Evolutionary conservation across 371 early-diverging fungal genomes (phyloP), one percentile per base, ranked within the genome.

Genomic region (Lichtheimia hyalospora): DNA sequence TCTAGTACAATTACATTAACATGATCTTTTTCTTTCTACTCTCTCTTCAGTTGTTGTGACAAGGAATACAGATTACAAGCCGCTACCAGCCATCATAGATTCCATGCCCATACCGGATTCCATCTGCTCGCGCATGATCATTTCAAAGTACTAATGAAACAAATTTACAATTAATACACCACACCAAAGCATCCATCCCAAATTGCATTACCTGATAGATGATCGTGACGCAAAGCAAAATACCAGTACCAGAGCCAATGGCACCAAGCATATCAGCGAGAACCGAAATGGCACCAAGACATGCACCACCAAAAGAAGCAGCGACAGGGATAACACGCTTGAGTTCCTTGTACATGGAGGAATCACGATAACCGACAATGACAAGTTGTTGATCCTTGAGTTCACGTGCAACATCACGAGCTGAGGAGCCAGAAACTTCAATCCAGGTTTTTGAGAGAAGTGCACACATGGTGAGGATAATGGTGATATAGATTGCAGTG

Each of bases 171-270:
- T 66, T 56, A 79, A 78, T 23, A 18, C 15, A 23, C 44, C 6
- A 5, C 18, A 7, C 3, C 10, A 6, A 25, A 23, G 10, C 3
- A 25, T 12, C 34, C 14, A 14, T 15, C 4, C 7, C 16, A 4
- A 24, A 24, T 23, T 15, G 3, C 1, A n/a, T 49, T 66, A 66
- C 70, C 67, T 99, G 98, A 87, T 98, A 98, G 73, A 99, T 97
- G 67, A 99, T 99, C 54, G 98, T 97, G 40, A 99, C 99, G 55
- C 98, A 95, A 60, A 99, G 76, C 71, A 99, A 84, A 63, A 99
- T 99, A 86, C 99, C 99, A 42, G 99, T 97, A 28, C 99, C 99
- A 48, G 98, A 96, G 27, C 99, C 99, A 79, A 99, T 89, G 28
- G 90, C 92, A 49, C 96, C 97, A 40, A 81, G 57, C 62, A 99